A percentile compares a stretch with the other conserved stretches of the same genome.
Conservation (phyloP, 192 early-diverging fungal genomes). For the Rhizoclosmatium globosum region DNA sequence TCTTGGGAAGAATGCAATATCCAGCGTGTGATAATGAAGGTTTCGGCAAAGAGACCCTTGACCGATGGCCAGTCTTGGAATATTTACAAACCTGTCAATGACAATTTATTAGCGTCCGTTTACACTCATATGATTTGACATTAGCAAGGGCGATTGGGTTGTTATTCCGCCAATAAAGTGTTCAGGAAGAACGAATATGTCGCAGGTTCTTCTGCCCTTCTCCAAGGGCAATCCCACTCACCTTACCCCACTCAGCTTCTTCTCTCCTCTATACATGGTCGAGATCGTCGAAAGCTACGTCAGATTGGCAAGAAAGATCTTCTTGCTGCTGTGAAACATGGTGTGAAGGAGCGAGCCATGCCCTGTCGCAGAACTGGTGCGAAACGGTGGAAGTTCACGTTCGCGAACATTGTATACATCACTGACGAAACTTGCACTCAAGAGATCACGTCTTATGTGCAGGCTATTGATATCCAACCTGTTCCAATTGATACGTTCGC, state of each 20-base stretch:
- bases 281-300: not conserved
- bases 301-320: constrained; percentile 11
- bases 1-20: too few relatives aligned
- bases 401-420: constrained; percentile 19
- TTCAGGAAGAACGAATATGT: too few relatives aligned
- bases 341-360: not conserved
- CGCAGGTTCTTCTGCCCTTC: too few relatives aligned
- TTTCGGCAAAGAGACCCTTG: too few relatives aligned
- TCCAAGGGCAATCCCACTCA: too few relatives aligned
- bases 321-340: not conserved
- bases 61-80: too few relatives aligned
- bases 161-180: too few relatives aligned
- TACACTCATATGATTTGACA: too few relatives aligned
- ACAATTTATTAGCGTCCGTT: too few relatives aligned
- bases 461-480: not conserved
- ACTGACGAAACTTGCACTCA: constrained; percentile 8
- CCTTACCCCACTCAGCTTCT: not conserved
- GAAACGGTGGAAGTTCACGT: not conserved
- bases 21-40: too few relatives aligned
- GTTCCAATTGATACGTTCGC: not conserved
- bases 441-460: constrained; percentile 10
- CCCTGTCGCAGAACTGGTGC: constrained; percentile 1
- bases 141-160: too few relatives aligned
- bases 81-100: too few relatives aligned
- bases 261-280: not conserved